phyloP scores from a whole-genome alignment of 2,329 filamentous ascomycete species.

The Allantophomopsis lycopodina region DNA sequence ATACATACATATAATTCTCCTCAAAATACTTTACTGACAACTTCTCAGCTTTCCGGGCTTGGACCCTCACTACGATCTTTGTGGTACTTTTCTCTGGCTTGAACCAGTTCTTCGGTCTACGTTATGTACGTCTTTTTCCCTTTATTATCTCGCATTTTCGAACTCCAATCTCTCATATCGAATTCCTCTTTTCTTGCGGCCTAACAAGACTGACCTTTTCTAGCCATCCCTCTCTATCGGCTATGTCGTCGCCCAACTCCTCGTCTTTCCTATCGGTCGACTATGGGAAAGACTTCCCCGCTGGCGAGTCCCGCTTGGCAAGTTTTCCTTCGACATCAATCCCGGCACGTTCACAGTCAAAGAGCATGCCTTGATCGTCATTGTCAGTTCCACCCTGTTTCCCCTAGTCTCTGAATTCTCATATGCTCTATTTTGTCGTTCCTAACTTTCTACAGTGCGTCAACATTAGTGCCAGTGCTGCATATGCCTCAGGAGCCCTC shows the following conservation, averaged over 20 bases:
- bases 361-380: slow-evolving; percentile 52
- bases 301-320: slow-evolving; percentile 10
- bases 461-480: slow-evolving; percentile 50
- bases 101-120: slow-evolving; percentile 3
- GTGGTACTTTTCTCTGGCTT: slow-evolving; percentile 1
- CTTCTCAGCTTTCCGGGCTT: slow-evolving; percentile 32
- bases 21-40: not conserved
- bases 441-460: slow-evolving; percentile 20
- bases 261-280: slow-evolving; percentile 39
- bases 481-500: slow-evolving; percentile 30
- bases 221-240: slow-evolving; percentile 5
- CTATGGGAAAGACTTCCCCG: slow-evolving; percentile 32
- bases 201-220: not conserved
- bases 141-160: not conserved
- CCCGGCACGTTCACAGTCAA: slow-evolving; percentile 56
- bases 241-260: slow-evolving; percentile 25
- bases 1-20: not conserved
- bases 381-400: slow-evolving; percentile 41
- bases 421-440: slow-evolving; percentile 33
- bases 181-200: not conserved
- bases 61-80: slow-evolving; percentile 30
- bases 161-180: not conserved
- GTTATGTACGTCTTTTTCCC: not conserved
- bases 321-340: slow-evolving; percentile 41
- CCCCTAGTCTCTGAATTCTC: slow-evolving; percentile 37